Evolutionary conservation across 2,329 filamentous ascomycete species (phyloP).

Genomic region (Botrytis fabae): DNA sequence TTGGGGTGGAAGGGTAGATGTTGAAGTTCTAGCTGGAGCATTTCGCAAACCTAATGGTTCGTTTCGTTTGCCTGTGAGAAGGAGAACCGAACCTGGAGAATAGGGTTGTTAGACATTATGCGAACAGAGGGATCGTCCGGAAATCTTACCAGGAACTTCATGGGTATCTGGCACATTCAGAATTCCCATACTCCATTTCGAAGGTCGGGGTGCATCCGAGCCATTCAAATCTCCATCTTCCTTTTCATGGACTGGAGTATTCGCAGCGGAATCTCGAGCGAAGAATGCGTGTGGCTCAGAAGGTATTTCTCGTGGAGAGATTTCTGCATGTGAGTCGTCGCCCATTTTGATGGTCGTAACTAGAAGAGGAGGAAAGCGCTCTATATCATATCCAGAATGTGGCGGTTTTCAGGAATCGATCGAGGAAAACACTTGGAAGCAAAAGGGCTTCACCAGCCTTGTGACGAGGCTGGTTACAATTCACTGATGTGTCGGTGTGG

Average conservation of each 20-base stretch:
- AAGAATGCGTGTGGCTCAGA: conserved; percentile 33
- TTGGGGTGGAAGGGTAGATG: conserved; percentile 49
- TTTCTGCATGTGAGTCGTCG: not conserved
- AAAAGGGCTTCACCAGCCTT: conserved; percentile 16
- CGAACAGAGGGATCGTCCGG: not conserved
- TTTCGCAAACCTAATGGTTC: conserved; percentile 39
- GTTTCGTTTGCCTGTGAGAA: conserved; percentile 57
- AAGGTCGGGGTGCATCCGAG: conserved; percentile 29
- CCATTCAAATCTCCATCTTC: conserved; percentile 23
- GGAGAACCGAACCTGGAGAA: conserved; percentile 55
- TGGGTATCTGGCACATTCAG: conserved; percentile 78
- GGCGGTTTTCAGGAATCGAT: not conserved
- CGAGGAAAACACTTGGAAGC: not conserved
- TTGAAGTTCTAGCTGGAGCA: conserved; percentile 54
- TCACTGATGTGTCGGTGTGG: not conserved
- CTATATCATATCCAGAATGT: conserved; percentile 7
- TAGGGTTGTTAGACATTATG: conserved; percentile 6
- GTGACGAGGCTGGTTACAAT: not conserved
- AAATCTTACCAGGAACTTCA: conserved; percentile 74
- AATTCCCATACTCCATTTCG: conserved; percentile 71
- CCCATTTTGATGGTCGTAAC: conserved; percentile 9
- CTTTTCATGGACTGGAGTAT: conserved; percentile 10
- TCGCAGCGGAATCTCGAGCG: conserved; percentile 29
- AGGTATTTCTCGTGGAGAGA: not conserved
- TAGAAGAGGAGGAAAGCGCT: not conserved